Base-by-base conservation (phyloP, 2,329 filamentous ascomycete species). In the Botrytis hyacinthi region DNA sequence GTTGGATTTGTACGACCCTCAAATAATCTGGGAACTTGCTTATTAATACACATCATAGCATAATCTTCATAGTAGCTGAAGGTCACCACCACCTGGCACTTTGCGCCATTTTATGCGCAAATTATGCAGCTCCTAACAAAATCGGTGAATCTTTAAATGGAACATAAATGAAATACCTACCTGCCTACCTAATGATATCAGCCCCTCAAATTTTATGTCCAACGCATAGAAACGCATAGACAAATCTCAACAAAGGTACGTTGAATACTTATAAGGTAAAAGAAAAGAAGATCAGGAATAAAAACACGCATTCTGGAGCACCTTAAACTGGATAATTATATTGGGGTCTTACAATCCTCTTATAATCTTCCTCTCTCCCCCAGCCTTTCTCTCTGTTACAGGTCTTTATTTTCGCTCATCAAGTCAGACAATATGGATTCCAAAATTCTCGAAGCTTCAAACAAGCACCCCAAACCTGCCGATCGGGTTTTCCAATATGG, bases 401-500 rank as follows among this genome's bases (percentile, higher is more conserved):
- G n/a, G 20, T 68, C 66, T 42, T 63, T 63, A 12, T 48, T 71
- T 32, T 40, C 44, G 32, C 42, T 62, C 71, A 40, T 48, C 29
- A 72, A 48, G 48, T 68, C 63, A 78, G 74, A 80, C 79, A 81
- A 66, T 74, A 89, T 89, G 87, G 79, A 79, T 70, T 73, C 77
- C 61, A 83, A 85, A 77, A 87, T 91, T 77, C 83, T 90, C 78
- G 86, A 84, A 74, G 89, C 89, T 79, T 90, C 89, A 71, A 84
- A 86, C 83, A 89, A 87, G 83, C 87, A 91, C 81, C 86, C 89
- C 76, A 89, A 90, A 72, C 82, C 82, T 70, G 86, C 79, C 71
- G 86, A 86, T 78, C 86, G 85, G 73, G 78, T 83, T 73, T 91
- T 90, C 84, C 89, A 87, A 78, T 91, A 91, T 83, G 89, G 89